phyloP scores from a whole-genome alignment of 345 rosid genomes.

The Citrus medica region DNA sequence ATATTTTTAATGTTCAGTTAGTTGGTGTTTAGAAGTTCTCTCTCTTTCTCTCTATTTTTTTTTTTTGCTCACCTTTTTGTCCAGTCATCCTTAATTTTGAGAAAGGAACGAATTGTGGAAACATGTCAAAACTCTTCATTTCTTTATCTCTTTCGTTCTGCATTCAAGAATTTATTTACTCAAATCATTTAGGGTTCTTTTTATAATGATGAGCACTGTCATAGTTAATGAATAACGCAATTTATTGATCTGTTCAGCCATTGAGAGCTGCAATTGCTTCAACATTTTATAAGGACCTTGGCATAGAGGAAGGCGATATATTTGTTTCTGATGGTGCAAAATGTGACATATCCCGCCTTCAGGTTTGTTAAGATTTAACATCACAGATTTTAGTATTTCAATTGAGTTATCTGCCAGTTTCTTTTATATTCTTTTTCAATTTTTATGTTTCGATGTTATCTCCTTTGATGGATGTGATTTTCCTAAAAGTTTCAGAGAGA shows the following conservation, averaged over 20 bases:
- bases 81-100: not conserved
- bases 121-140: not conserved
- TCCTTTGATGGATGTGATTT: not conserved
- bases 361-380: constrained; percentile 40
- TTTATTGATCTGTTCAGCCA: constrained; percentile 47
- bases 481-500: not conserved
- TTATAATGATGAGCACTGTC: not conserved
- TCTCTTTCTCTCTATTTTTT: not conserved
- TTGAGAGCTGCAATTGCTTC: constrained; percentile 78
- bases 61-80: not conserved
- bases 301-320: constrained; percentile 77
- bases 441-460: not conserved
- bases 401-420: not conserved
- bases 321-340: constrained; percentile 99
- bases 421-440: not conserved
- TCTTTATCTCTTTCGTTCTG: not conserved
- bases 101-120: too few relatives aligned
- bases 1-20: not conserved
- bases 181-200: not conserved
- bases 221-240: constrained; percentile 5
- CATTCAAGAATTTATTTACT: not conserved
- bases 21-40: not conserved
- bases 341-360: constrained; percentile 94
- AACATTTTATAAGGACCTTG: constrained; percentile 67
- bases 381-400: not conserved